Base-by-base conservation (phyloP, 2,329 filamentous ascomycete species). In the Lecanoromycetidae sp. region DNA sequence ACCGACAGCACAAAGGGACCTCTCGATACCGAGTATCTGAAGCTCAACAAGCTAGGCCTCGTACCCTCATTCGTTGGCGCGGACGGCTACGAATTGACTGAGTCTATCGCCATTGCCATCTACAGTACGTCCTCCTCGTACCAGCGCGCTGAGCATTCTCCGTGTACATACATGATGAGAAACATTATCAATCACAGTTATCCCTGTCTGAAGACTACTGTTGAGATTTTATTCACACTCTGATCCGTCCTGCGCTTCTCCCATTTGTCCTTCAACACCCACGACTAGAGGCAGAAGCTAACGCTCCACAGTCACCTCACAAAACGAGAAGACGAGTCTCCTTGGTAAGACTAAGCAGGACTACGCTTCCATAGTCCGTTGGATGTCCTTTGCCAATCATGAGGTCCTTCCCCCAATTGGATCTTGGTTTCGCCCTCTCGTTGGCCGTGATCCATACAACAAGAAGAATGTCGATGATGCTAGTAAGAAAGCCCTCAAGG, bases 301-400 rank as follows among this genome's bases (percentile, higher is more conserved):
- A 56, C 57, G 51, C 42, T 40, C 42, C 42, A 50, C 64, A 96
- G 91, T 98, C 67, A 87, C 91, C 62, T 96, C 91, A 60, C 91
- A 98, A 75, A 98, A 98, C 70, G 91, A 96, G 82, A 96, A 96
- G 84, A 98, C 91, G 61, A 93, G 87, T 59, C 87, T 98, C 57
- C 81, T 98, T 61, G 91, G 91, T 66, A 96, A 96, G 83, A 98
- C 88, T 74, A 98, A 98, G 84, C 90, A 98, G 77, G 91, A 98
- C 80, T 90, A 96, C 71, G 91, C 91, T 61, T 88, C 88, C 59
- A 98, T 98, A 70, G 77, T 98, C 66, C 86, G 84, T 71, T 98
- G 91, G 91, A 81, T 95, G 82, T 96, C 90, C 57, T 96, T 82
- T 72, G 84, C 83, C 79, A 98, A 96, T 80, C 67, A 71, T 52